phyloP scores from a whole-genome alignment of 371 early-diverging fungal species.

The Enterospora canceri region DNA sequence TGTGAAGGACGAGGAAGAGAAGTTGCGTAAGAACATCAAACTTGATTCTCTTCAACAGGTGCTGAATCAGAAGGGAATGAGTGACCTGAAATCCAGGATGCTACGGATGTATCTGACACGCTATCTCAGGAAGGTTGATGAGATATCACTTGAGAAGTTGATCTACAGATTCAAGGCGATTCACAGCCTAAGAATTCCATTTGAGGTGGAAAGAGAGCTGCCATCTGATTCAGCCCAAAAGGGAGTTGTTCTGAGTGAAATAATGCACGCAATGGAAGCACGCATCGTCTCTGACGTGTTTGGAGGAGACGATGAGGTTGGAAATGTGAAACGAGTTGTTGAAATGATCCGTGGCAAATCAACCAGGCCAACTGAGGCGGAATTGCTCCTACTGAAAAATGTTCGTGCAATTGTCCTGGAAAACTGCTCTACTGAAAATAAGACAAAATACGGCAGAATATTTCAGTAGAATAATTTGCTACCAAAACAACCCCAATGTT shows the following conservation, averaged over 20 bases:
- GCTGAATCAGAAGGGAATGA: slow-evolving; percentile 30
- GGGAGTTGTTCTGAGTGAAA: background rate
- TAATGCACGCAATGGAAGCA: background rate
- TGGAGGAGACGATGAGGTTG: too few species aligned
- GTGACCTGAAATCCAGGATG: slow-evolving; percentile 21
- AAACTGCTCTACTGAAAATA: too few species aligned
- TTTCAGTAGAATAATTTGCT: too few species aligned
- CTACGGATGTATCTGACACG: slow-evolving; percentile 2
- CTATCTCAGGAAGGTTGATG: slow-evolving; percentile 6
- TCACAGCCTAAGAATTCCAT: background rate
- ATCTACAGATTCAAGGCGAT: slow-evolving; percentile 8
- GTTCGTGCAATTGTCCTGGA: too few species aligned
- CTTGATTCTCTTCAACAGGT: slow-evolving; percentile 33
- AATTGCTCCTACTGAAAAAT: too few species aligned
- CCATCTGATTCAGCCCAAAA: background rate
- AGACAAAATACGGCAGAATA: too few species aligned
- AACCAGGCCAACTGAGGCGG: background rate
- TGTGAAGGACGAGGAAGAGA: slow-evolving; percentile 11
- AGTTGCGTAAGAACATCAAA: slow-evolving; percentile 12
- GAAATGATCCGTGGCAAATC: background rate
- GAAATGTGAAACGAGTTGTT: background rate
- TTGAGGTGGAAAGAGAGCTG: background rate
- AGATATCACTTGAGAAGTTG: slow-evolving; percentile 11
- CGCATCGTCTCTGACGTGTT: background rate
- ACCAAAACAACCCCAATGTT: too few species aligned